Percentiles rank a stretch among this genome's conserved stretches.
These are phyloP conservation scores for Lasiosphaeris hirsuta DNA, from an alignment of 495 filamentous ascomycete species.

Conservation along the genomic window DNA sequence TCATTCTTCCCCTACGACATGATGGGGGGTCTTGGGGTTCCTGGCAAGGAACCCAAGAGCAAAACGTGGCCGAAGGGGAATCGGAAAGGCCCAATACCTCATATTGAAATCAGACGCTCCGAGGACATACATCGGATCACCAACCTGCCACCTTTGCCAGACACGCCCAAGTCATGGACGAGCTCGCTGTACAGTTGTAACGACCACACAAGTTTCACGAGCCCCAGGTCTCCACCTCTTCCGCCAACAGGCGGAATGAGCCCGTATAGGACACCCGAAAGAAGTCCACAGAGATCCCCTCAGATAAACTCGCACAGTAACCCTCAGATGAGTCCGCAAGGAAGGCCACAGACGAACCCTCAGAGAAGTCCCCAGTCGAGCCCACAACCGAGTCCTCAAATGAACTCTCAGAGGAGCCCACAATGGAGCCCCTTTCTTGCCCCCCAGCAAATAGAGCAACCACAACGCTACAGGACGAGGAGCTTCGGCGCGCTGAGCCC, in stretches of 20 bases:
- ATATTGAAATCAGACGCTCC: constrained; percentile 38
- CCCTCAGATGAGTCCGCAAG: neutral
- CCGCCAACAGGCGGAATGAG: constrained; percentile 16
- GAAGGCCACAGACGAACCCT: too few relatives aligned
- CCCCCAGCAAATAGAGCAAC: constrained; percentile 22
- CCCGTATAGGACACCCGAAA: constrained; percentile 17
- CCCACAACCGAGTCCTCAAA: too few relatives aligned
- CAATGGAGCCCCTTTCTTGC: constrained; percentile 25
- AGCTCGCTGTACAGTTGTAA: constrained; percentile 49
- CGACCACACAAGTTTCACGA: constrained; percentile 19
- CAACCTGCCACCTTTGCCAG: constrained; percentile 40
- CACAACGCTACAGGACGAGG: constrained; percentile 11
- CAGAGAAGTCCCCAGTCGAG: too few relatives aligned
- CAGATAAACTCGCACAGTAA: too few relatives aligned
- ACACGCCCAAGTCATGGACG: constrained; percentile 44
- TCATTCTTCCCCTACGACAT: constrained; percentile 30
- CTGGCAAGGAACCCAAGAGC: constrained; percentile 22
- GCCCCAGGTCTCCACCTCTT: constrained; percentile 23
- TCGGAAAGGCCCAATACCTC: constrained; percentile 32
- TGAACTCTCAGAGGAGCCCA: constrained; percentile 20
- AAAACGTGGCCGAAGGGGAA: constrained; percentile 28
- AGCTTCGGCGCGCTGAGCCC: constrained; percentile 10
- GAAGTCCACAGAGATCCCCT: constrained; percentile 12
- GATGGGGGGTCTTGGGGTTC: constrained; percentile 18
- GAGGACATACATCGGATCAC: constrained; percentile 41